Evolutionary conservation across 495 filamentous ascomycete genomes (phyloP).

Genomic region (Baudoinia panamericana): DNA sequence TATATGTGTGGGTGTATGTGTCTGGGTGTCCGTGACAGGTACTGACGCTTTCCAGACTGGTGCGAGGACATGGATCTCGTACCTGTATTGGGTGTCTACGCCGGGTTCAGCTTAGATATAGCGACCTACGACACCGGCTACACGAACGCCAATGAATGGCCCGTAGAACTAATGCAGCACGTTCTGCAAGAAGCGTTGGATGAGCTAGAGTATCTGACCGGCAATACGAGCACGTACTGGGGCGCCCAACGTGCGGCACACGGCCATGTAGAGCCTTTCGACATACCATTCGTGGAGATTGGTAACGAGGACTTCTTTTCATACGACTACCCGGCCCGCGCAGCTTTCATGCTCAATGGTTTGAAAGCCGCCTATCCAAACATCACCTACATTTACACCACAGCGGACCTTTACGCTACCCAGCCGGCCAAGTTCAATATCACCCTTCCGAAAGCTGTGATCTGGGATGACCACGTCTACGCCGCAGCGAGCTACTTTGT

Average conservation of each 20-base stretch:
- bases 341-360: slow-evolving; percentile 35
- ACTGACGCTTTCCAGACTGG: no score
- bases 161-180: slow-evolving; percentile 19
- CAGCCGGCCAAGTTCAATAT: slow-evolving; percentile 23
- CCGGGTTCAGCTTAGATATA: slow-evolving; percentile 22
- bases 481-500: slow-evolving; percentile 7
- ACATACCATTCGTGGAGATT: slow-evolving; percentile 47
- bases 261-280: slow-evolving; percentile 46
- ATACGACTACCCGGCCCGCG: slow-evolving; percentile 36
- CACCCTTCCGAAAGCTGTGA: slow-evolving; percentile 31
- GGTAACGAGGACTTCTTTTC: slow-evolving; percentile 45
- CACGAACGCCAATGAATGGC: slow-evolving; percentile 19
- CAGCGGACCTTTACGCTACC: neutral
- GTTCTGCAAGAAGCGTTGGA: slow-evolving; percentile 51
- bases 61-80: slow-evolving; percentile 23
- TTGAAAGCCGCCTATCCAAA: slow-evolving; percentile 38
- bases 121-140: neutral
- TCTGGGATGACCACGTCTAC: slow-evolving; percentile 26
- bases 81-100: slow-evolving; percentile 24
- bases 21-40: no score
- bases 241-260: slow-evolving; percentile 42
- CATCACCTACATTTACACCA: slow-evolving; percentile 34
- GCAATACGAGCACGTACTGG: slow-evolving; percentile 39
- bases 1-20: no score
- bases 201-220: slow-evolving; percentile 52